Conservation (phyloP, 345 rosid species). For the Populus deltoides region DNA sequence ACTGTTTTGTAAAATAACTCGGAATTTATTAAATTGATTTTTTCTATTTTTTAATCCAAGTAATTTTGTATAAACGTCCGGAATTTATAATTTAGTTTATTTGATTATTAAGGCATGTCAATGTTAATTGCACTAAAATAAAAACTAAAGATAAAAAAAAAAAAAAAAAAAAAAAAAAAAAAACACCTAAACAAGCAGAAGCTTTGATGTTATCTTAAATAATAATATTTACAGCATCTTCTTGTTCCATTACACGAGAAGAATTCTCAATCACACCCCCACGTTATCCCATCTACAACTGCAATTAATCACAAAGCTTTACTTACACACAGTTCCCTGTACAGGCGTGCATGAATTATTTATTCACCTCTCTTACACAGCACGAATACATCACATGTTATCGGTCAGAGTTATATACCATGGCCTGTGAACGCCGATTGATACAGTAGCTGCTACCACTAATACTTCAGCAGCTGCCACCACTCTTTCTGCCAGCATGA, state of each 20-base stretch:
- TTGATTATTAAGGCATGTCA: too few species aligned
- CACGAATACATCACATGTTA: slow-evolving; percentile 14
- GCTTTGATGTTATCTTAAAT: background rate
- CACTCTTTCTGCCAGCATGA: slow-evolving; percentile 49
- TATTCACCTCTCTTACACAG: background rate
- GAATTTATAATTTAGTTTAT: too few species aligned
- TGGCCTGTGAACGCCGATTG: slow-evolving; percentile 57
- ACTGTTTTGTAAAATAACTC: background rate
- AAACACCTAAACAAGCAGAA: background rate
- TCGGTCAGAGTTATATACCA: slow-evolving; percentile 56
- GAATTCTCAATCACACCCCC: too few species aligned
- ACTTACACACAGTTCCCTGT: background rate
- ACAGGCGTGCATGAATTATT: background rate
- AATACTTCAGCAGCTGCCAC: slow-evolving; percentile 54
- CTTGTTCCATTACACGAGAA: background rate
- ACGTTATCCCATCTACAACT: too few species aligned
- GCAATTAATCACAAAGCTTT: background rate
- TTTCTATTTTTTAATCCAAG: too few species aligned
- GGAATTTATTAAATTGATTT: background rate
- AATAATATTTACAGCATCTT: background rate
- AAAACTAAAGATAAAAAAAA: too few species aligned
- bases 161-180: too few species aligned
- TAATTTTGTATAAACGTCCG: too few species aligned
- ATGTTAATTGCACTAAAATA: too few species aligned
- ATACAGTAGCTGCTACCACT: slow-evolving; percentile 58